phyloP scores from a whole-genome alignment of 108 stramenopile genomes.

The Nannochloropsis gaditana region DNA sequence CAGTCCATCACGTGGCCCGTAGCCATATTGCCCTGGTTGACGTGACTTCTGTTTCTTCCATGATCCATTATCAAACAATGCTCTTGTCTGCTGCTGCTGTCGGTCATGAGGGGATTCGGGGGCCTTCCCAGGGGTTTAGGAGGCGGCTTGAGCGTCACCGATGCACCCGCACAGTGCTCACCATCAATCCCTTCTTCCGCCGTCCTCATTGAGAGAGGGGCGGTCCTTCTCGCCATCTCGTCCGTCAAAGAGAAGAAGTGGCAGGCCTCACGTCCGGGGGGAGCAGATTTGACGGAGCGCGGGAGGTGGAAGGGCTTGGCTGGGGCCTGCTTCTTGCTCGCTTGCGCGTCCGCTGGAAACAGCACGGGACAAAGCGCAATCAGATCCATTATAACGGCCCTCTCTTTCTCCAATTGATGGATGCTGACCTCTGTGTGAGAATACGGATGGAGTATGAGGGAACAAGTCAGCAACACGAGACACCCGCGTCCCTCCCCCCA shows the following conservation, averaged over 20 bases:
- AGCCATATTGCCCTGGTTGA: no score
- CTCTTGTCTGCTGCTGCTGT: no score
- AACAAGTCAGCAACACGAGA: neutral
- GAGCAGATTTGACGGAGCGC: neutral
- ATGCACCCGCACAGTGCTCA: neutral
- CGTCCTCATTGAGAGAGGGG: neutral
- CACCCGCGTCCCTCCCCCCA: neutral
- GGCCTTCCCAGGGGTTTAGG: neutral
- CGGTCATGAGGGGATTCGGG: no score
- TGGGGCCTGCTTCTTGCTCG: neutral
- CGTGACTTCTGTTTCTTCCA: no score
- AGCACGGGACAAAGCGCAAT: neutral
- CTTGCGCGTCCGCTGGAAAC: neutral
- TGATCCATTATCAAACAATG: no score
- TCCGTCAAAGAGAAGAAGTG: neutral
- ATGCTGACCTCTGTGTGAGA: neutral
- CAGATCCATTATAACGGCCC: neutral
- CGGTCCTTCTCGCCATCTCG: neutral
- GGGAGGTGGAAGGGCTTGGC: neutral
- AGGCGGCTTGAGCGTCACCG: neutral
- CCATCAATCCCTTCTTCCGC: constrained; percentile 19
- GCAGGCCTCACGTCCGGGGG: neutral
- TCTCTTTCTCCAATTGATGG: neutral
- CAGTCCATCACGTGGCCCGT: no score
- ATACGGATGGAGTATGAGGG: neutral